phyloP scores from a whole-genome alignment of 495 filamentous ascomycete species.

The Cercophora newfieldiana region DNA sequence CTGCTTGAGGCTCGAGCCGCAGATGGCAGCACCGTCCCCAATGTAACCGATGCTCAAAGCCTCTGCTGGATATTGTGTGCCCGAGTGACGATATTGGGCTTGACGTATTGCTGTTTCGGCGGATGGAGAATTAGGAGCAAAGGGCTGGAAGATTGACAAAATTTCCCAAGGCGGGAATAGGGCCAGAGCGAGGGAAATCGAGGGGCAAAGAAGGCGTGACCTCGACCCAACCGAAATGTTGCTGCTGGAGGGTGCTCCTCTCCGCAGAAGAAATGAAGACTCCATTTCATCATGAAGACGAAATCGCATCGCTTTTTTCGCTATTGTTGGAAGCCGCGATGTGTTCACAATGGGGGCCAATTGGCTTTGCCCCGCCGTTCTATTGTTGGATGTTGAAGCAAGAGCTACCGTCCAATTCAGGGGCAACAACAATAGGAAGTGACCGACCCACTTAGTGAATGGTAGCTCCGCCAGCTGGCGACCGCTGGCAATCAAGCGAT shows the following conservation, averaged over 20 bases:
- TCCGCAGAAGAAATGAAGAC: background rate
- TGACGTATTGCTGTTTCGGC: conserved; percentile 12
- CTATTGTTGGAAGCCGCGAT: background rate
- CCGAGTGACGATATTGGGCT: conserved; percentile 18
- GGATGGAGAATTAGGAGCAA: background rate
- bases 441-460: background rate
- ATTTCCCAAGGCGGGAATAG: background rate
- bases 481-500: background rate
- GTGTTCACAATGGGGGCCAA: background rate
- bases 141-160: background rate
- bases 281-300: background rate
- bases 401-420: conserved; percentile 1
- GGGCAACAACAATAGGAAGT: conserved; percentile 1
- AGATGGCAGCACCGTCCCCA: background rate
- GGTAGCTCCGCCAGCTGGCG: background rate
- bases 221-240: background rate
- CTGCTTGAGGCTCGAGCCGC: background rate
- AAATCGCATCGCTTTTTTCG: background rate
- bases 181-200: background rate
- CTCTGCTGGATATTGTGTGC: conserved; percentile 13
- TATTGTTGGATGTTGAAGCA: background rate
- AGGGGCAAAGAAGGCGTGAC: conserved; percentile 8
- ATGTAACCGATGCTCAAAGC: conserved; percentile 8
- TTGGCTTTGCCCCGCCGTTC: background rate
- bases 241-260: background rate